Evolutionary conservation across 1,284 basidiomycete species (phyloP).

Genomic region (Cutaneotrichosporon cyanovorans): DNA sequence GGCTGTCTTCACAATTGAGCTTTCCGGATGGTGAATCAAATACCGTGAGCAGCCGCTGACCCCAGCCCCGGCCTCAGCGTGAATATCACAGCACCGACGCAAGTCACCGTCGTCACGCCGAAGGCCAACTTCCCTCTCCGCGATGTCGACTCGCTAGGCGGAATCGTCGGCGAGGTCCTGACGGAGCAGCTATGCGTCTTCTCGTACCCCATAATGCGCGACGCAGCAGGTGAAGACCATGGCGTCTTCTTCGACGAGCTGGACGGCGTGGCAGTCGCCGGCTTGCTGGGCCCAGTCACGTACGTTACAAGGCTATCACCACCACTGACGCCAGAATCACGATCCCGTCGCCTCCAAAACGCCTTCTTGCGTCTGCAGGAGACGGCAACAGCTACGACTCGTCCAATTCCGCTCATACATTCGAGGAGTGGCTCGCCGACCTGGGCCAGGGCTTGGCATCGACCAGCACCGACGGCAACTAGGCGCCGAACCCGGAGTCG

Average conservation of each 20-base stretch:
- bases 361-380: conserved; percentile 3
- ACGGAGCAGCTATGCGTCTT: conserved; percentile 17
- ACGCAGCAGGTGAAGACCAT: neutral
- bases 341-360: conserved; percentile 6
- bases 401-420: neutral
- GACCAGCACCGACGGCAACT: neutral
- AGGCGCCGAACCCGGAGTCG: too few relatives aligned
- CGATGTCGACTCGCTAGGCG: conserved; percentile 21
- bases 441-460: neutral
- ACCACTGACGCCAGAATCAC: conserved; percentile 1
- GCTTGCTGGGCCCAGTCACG: conserved; percentile 14
- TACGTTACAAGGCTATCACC: conserved; percentile 6
- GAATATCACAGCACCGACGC: conserved; percentile 15
- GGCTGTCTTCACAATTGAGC: conserved; percentile 17
- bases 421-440: conserved; percentile 9
- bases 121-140: conserved; percentile 26
- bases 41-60: conserved; percentile 1
- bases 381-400: conserved; percentile 10
- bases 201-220: conserved; percentile 3
- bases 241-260: conserved; percentile 28
- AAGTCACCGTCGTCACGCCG: conserved; percentile 14
- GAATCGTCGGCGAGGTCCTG: conserved; percentile 22
- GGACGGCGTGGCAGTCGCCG: conserved; percentile 21
- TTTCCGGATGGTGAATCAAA: conserved; percentile 21
- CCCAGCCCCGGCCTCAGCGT: conserved; percentile 20